Conservation (phyloP, 2,329 filamentous ascomycete species). For the Aspergillus amoenus region DNA sequence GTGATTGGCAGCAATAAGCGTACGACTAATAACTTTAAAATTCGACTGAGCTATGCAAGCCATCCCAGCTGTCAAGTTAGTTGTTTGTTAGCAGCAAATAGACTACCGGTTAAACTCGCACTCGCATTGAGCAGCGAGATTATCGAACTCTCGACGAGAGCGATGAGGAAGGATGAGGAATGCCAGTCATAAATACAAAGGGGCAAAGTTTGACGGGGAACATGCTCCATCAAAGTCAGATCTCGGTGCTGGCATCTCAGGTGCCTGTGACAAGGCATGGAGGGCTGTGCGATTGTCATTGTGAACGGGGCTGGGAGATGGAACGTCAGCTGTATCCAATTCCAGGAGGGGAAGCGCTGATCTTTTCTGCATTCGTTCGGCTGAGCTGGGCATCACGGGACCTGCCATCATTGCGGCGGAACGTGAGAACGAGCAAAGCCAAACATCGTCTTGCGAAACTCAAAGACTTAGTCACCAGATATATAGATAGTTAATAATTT, state of each 20-base stretch:
- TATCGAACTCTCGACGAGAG: not conserved
- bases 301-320: not conserved
- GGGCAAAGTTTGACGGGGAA: not conserved
- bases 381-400: slow-evolving; percentile 6
- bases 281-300: not conserved
- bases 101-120: not conserved
- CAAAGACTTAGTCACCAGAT: not conserved
- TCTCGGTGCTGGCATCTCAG: not conserved
- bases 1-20: slow-evolving; percentile 3
- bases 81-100: slow-evolving; percentile 1
- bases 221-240: not conserved
- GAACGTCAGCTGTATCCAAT: not conserved
- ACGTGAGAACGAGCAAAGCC: not conserved
- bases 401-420: not conserved
- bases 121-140: not conserved
- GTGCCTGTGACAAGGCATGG: no score
- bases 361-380: not conserved
- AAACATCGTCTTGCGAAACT: not conserved
- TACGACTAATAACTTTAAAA: slow-evolving; percentile 17
- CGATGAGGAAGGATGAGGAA: not conserved
- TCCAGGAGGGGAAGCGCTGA: not conserved
- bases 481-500: no score
- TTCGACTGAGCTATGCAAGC: slow-evolving; percentile 10
- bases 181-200: not conserved
- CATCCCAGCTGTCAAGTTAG: slow-evolving; percentile 6